These are phyloP conservation scores for Ceratorhiza oryzae-sativae DNA, from an alignment of 1,284 basidiomycete species.

Conservation along the genomic window DNA sequence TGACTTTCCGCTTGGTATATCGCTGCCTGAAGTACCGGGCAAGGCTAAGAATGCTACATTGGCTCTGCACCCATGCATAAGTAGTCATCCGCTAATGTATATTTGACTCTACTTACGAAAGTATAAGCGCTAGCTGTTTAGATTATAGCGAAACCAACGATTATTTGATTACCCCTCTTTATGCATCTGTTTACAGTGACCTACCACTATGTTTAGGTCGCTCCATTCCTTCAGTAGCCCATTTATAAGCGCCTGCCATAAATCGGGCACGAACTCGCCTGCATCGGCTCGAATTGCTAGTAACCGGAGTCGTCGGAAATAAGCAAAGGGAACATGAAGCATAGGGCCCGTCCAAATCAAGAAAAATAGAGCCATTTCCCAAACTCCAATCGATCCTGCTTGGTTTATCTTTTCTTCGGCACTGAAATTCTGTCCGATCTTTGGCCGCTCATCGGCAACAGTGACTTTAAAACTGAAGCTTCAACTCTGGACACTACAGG, in stretches of 20 bases:
- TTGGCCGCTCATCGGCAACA: not conserved
- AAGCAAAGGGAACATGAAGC: slow-evolving; percentile 15
- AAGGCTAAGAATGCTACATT: slow-evolving; percentile 32
- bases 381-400: not conserved
- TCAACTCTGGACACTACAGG: too few relatives aligned
- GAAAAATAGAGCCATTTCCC: slow-evolving; percentile 2
- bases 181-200: too few relatives aligned
- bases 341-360: slow-evolving; percentile 16
- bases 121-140: slow-evolving; percentile 21
- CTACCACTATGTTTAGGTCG: slow-evolving; percentile 23
- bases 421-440: not conserved
- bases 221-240: slow-evolving; percentile 24
- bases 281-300: slow-evolving; percentile 9
- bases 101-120: slow-evolving; percentile 15
- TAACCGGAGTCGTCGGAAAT: slow-evolving; percentile 11
- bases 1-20: not conserved
- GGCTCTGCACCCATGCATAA: not conserved
- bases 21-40: slow-evolving; percentile 11
- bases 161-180: too few relatives aligned
- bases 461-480: not conserved
- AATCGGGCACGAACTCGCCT: slow-evolving; percentile 19
- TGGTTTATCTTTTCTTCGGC: not conserved
- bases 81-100: not conserved
- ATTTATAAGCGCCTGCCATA: slow-evolving; percentile 26
- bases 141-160: not conserved